Percentiles rank a stretch among this genome's conserved stretches.
phyloP scores from a whole-genome alignment of 306 rosid species.

The Castanea crenata region DNA sequence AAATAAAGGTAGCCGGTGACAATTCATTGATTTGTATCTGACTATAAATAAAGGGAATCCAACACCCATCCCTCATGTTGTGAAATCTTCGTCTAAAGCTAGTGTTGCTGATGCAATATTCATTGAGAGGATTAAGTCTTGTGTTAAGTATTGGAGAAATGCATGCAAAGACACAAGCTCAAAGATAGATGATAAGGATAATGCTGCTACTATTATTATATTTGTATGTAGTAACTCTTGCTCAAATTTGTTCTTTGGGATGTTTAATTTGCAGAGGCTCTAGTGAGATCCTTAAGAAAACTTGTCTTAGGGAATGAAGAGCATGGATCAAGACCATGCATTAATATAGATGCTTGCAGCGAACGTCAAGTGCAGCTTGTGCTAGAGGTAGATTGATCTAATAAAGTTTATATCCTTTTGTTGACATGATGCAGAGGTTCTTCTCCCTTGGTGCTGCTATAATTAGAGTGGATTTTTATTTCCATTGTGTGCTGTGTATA shows the following conservation, averaged over 20 bases:
- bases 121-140: slow-evolving; percentile 61
- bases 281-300: slow-evolving; percentile 56
- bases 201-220: not conserved
- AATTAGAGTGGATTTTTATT: slow-evolving; percentile 1
- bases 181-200: slow-evolving; percentile 53
- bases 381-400: slow-evolving; percentile 54
- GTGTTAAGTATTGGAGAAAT: slow-evolving; percentile 61
- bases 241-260: slow-evolving; percentile 15
- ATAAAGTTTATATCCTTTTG: slow-evolving; percentile 11
- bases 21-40: too few species aligned
- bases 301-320: slow-evolving; percentile 54
- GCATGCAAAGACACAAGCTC: slow-evolving; percentile 37
- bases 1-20: too few species aligned
- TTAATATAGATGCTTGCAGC: slow-evolving; percentile 77
- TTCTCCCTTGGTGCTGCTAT: not conserved
- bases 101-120: slow-evolving; percentile 70
- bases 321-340: slow-evolving; percentile 66
- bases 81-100: slow-evolving; percentile 39
- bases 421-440: slow-evolving; percentile 14
- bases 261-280: slow-evolving; percentile 49
- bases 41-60: slow-evolving; percentile 43
- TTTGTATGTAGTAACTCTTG: not conserved
- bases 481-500: not conserved
- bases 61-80: slow-evolving; percentile 17
- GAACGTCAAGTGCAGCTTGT: slow-evolving; percentile 73